A percentile compares a stretch with the other conserved stretches of the same genome.
These are phyloP conservation scores for cucumber (Cucumis sativus) DNA, from an alignment of 306 rosid species.

Conservation along the genomic window Cucumber_9930_V3 NC_026661.2:469501-470000, in stretches of 20 bases:
- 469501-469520: neutral
- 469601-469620: neutral
- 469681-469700: slow-evolving; percentile 50
- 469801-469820: slow-evolving; percentile 61
- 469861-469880: neutral
- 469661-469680: slow-evolving; percentile 10
- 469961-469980: too few relatives aligned
- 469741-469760: slow-evolving; percentile 78
- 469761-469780: slow-evolving; percentile 79
- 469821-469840: neutral
- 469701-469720: slow-evolving; percentile 93
- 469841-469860: neutral
- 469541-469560: neutral
- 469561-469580: neutral
- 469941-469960: neutral
- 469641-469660: neutral
- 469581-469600: neutral
- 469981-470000: too few relatives aligned
- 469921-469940: neutral
- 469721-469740: slow-evolving; percentile 84
- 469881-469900: neutral
- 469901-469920: neutral
- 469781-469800: slow-evolving; percentile 69
- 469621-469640: neutral
- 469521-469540: neutral